Conservation (phyloP, 78 protist genomes). For the slime mould (Dictyostelium discoideum) region DNA sequence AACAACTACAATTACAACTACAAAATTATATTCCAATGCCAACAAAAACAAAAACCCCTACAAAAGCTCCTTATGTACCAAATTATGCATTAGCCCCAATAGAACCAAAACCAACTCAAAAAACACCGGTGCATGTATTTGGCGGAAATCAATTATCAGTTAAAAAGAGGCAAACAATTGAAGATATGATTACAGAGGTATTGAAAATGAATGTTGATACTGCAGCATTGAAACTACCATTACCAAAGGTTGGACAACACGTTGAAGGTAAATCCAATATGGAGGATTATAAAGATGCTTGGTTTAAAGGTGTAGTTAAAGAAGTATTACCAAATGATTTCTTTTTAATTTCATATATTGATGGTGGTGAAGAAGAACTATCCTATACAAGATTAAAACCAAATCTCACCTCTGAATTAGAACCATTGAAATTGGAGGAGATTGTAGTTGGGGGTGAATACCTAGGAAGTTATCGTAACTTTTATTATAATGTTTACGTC, state of each 20-base stretch:
- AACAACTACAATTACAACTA: neutral
- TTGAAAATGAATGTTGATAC: neutral
- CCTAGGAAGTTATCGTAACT: neutral
- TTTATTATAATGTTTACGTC: neutral
- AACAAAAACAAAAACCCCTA: neutral
- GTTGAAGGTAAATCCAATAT: neutral
- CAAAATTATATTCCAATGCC: neutral
- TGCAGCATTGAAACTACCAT: neutral
- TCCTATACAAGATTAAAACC: neutral
- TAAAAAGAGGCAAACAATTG: neutral
- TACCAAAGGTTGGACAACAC: neutral
- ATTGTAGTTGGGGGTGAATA: neutral
- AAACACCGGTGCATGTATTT: neutral
- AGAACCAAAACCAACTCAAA: neutral
- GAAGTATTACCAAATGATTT: neutral
- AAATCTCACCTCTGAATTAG: neutral
- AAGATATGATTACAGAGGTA: neutral
- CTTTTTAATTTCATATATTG: neutral
- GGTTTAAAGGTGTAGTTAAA: neutral
- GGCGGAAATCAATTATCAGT: neutral
- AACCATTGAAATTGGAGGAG: neutral
- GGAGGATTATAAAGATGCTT: constrained; percentile 5
- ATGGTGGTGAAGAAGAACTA: neutral
- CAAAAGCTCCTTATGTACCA: neutral
- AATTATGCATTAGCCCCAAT: neutral